Percentiles rank a stretch among this genome's conserved stretches.
phyloP scores from a whole-genome alignment of 352 stramenopile species.

The Phytophthora sojae region DNA sequence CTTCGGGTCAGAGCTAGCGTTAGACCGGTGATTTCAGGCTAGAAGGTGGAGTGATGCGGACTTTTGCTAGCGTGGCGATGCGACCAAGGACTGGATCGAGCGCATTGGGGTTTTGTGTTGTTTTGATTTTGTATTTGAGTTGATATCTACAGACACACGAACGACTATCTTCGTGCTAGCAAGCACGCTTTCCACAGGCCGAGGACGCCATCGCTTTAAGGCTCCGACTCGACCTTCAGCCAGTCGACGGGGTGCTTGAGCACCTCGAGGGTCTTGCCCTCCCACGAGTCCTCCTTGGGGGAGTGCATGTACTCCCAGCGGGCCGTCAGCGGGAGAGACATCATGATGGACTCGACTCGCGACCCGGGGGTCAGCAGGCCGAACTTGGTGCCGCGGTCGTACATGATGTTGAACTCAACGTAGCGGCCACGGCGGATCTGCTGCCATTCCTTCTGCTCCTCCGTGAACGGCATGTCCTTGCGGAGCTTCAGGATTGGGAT shows the following conservation, averaged over 20 bases:
- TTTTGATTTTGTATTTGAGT: neutral
- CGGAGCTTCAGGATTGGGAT: constrained; percentile 94
- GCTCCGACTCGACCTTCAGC: constrained; percentile 71
- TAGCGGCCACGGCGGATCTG: constrained; percentile 95
- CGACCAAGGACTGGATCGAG: constrained; percentile 1
- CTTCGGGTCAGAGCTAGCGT: neutral
- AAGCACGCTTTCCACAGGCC: no score
- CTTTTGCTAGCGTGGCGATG: neutral
- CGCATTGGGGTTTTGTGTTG: no score
- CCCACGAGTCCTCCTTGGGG: constrained; percentile 85
- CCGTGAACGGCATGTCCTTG: constrained; percentile 95
- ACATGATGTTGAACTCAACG: constrained; percentile 99
- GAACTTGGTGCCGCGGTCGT: constrained; percentile 98
- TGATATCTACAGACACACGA: constrained; percentile 31
- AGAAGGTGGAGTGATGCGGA: neutral
- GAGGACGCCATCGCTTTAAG: constrained; percentile 11
- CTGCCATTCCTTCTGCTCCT: constrained; percentile 97
- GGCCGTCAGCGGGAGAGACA: constrained; percentile 96
- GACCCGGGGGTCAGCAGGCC: constrained; percentile 95
- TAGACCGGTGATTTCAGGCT: neutral
- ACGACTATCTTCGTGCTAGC: neutral
- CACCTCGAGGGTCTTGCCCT: constrained; percentile 92
- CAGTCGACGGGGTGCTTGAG: constrained; percentile 94
- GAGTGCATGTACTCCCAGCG: constrained; percentile 95
- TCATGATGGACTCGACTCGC: constrained; percentile 98